A percentile compares a stretch with the other conserved stretches of the same genome.
These are phyloP conservation scores for Saitozyma sp. DNA, from an alignment of 768 basidiomycete genomes.

Conservation along the genomic window DNA sequence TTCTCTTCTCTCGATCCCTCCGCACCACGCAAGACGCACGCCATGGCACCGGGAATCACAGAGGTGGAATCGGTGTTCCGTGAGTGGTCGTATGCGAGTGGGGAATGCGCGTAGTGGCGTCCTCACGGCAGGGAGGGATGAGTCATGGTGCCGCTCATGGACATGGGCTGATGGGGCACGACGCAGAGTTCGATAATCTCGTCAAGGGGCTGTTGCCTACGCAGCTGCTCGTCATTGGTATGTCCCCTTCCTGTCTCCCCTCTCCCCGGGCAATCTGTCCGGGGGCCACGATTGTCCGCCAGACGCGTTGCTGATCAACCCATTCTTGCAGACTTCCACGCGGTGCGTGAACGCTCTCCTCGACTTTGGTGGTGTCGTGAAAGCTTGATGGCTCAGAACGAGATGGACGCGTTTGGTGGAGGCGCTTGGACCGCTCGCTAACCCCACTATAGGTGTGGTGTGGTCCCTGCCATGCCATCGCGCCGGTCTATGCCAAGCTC, in stretches of 20 bases:
- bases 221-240: slow-evolving; percentile 49
- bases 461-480: slow-evolving; percentile 50
- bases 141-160: too few species aligned
- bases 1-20: background rate
- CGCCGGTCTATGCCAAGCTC: slow-evolving; percentile 43
- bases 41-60: slow-evolving; percentile 39
- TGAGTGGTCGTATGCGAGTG: slow-evolving; percentile 2
- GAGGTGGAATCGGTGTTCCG: slow-evolving; percentile 35
- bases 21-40: slow-evolving; percentile 5
- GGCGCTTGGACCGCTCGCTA: too few species aligned
- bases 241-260: slow-evolving; percentile 8
- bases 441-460: slow-evolving; percentile 27
- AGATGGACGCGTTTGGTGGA: too few species aligned
- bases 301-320: background rate
- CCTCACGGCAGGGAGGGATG: background rate
- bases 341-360: slow-evolving; percentile 25
- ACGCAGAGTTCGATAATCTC: slow-evolving; percentile 45
- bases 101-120: background rate
- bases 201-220: slow-evolving; percentile 28
- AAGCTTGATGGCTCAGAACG: too few species aligned
- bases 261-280: background rate
- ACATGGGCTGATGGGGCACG: background rate
- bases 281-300: background rate
- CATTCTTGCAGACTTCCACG: slow-evolving; percentile 42
- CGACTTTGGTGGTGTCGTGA: slow-evolving; percentile 1